Evolutionary conservation across 1,284 basidiomycete genomes (phyloP), one percentile per base, ranked within the genome.

Genomic region (Hemileia vastatrix): DNA sequence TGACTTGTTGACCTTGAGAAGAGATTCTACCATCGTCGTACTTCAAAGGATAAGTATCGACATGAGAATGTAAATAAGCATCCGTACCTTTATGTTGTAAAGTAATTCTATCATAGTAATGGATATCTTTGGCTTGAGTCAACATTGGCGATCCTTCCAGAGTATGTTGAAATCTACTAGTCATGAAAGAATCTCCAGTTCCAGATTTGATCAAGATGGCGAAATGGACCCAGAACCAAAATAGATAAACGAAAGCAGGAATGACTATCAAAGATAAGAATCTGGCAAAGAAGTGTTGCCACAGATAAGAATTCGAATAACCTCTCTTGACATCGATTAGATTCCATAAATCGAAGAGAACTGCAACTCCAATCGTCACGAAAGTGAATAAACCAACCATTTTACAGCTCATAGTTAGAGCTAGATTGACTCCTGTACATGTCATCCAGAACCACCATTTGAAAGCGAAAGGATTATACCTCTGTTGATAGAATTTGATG

Each of bases 1-100:
- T 74, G 31, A 75, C 74, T 58, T 74, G 73, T 63, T 74, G 74
- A 8, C 73, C 74, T 55, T 74, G 66, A 43, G 67, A 68, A 32
- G 73, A 74, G 63, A 75, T 74, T 27, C 74, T 71, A 8, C 74
- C 74, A 51, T 75, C 74, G 51, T 75, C 74, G 67, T 75, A 75
- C 64, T 72, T 72, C 57, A 72, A 66, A 2, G 74, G 74, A 33
- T 71, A 75, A 4, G 55, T 49, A 13, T 74, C 65, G 2, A 40
- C 18, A 57, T 74, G 72, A 36, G 74, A 74, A 52, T 74, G 73
- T 21, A 75, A 63, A 31, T 57, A 72, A 8, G 64, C 72, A 4
- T 70, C 63, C 11, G 73, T 75, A 57, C 65, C 68, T 40, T 70
- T 71, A 69, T 75, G 73, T 51, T 64, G 61, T 57, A 73, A 55